phyloP scores from a whole-genome alignment of 2,329 filamentous ascomycete genomes.

The Verticillium nubilum region DNA sequence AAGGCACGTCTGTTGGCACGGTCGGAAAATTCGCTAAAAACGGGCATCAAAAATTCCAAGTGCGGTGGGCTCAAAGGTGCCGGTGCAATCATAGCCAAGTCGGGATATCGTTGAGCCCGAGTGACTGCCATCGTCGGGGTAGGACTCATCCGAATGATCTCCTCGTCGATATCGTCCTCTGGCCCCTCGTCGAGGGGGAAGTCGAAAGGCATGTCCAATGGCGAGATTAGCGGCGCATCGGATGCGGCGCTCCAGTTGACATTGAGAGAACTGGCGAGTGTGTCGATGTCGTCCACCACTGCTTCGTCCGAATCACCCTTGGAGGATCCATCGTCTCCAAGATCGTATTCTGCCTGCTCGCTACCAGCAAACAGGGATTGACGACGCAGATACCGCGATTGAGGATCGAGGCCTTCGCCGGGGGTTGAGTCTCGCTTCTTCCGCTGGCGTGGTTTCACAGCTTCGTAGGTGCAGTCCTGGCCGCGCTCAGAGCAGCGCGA shows the following conservation, averaged over 20 bases:
- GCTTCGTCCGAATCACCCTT: not conserved
- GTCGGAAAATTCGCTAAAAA: slow-evolving; percentile 52
- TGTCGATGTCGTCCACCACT: not conserved
- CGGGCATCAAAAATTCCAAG: slow-evolving; percentile 46
- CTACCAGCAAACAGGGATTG: not conserved
- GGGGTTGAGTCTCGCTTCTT: slow-evolving; percentile 23
- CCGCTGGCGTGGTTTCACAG: slow-evolving; percentile 34
- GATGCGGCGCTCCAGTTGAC: not conserved
- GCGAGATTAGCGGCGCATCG: slow-evolving; percentile 19
- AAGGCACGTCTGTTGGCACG: slow-evolving; percentile 48
- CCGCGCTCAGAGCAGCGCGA: slow-evolving; percentile 43
- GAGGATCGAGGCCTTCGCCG: slow-evolving; percentile 4
- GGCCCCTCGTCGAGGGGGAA: slow-evolving; percentile 19
- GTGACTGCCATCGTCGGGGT: slow-evolving; percentile 6
- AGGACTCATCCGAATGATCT: slow-evolving; percentile 15
- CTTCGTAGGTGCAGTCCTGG: slow-evolving; percentile 44
- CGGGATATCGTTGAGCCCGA: slow-evolving; percentile 8
- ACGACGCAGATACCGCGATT: not conserved
- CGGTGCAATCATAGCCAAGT: slow-evolving; percentile 26
- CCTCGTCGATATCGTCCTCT: slow-evolving; percentile 21
- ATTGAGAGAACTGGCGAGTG: not conserved
- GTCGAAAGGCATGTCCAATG: slow-evolving; percentile 24
- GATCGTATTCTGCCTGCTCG: not conserved
- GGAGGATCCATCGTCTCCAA: not conserved
- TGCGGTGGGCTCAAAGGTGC: slow-evolving; percentile 31